Evolutionary conservation across 2,329 filamentous ascomycete genomes (phyloP), one percentile per base, ranked within the genome.

Genomic region (Penicillium sp.): DNA sequence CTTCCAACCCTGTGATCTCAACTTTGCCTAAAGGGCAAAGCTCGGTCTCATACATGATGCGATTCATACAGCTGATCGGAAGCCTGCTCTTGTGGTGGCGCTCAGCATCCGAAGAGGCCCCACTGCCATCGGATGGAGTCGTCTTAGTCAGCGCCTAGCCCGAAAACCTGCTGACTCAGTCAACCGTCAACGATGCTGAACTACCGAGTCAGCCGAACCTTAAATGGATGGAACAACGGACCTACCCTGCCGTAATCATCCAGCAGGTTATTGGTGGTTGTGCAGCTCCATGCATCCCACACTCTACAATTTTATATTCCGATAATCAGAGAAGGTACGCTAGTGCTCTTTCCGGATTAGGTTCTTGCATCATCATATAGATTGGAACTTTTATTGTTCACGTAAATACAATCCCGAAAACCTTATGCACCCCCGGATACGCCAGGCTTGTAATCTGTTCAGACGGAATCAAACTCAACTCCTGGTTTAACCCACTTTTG

Each of bases 71-170:
- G 5, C 5, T 31, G 28, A 57, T 63, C 62, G 62, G 62, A 63
- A 63, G 54, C 38, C 55, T 56, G 43, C 43, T 41, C 58, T 38
- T 15, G 28, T n/a, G 12, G n/a, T 42, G 54, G 48, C 51, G 52
- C 37, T 12, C 50, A 56, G 43, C 58, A 58, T 66, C 63, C 62
- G 62, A 65, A 60, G 54, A n/a, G 54, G n/a, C 59, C 50, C 55
- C 62, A 62, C 60, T 8, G 25, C 10, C 41, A 15, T 65, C 65
- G 59, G 64, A 60, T 57, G 55, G 35, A n/a, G 28, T 22, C 37
- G 34, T 31, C 48, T 62, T 45, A 61, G 35, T 58, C 57, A 61
- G 48, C n/a, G 8, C 31, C 5, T n/a, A 14, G 50, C 28, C 58
- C 49, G 57, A 56, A 52, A 52, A 34, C 20, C 20, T 20, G 34